A percentile compares a stretch with the other conserved stretches of the same genome.
Evolutionary conservation across 768 basidiomycete species (phyloP).

Genomic region (Boletus rubescentipes): DNA sequence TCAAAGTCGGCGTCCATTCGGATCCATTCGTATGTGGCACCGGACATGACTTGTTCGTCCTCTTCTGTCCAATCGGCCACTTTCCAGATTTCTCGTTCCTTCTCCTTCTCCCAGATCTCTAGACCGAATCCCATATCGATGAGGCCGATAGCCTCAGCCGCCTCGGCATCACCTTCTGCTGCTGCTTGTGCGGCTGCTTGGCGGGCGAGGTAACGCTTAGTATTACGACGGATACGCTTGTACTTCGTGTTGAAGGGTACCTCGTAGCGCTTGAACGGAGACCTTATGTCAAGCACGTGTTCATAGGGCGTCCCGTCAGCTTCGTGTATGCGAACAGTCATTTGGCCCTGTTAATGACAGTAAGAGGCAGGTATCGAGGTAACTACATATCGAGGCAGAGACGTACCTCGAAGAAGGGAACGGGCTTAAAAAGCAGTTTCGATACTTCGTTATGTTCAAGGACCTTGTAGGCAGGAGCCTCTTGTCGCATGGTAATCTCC

Average conservation of each 20-base stretch:
- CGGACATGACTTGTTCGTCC: constrained; percentile 89
- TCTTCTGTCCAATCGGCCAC: constrained; percentile 98
- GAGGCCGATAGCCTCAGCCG: constrained; percentile 91
- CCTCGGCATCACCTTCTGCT: constrained; percentile 88
- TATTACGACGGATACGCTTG: constrained; percentile 93
- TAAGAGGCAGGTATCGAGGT: constrained; percentile 7
- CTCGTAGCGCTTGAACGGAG: constrained; percentile 88
- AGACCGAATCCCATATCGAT: constrained; percentile 92
- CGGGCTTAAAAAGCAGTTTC: constrained; percentile 73
- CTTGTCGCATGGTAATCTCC: constrained; percentile 92
- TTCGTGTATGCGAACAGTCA: constrained; percentile 98
- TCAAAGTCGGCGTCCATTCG: constrained; percentile 99
- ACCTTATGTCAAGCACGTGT: constrained; percentile 91
- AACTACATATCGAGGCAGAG: not conserved
- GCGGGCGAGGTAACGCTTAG: constrained; percentile 91
- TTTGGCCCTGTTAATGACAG: constrained; percentile 66
- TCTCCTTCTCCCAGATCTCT: constrained; percentile 95
- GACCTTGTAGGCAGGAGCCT: constrained; percentile 68
- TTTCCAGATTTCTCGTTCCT: constrained; percentile 91
- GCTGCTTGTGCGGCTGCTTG: constrained; percentile 93
- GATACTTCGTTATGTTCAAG: constrained; percentile 69
- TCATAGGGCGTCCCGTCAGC: constrained; percentile 99
- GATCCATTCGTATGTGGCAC: constrained; percentile 99
- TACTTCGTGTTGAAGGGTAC: constrained; percentile 99
- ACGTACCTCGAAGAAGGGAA: constrained; percentile 83